Percentiles rank a stretch among this genome's conserved stretches.
phyloP scores from a whole-genome alignment of 1,284 basidiomycete species.

The Veloboletus limbatus region DNA sequence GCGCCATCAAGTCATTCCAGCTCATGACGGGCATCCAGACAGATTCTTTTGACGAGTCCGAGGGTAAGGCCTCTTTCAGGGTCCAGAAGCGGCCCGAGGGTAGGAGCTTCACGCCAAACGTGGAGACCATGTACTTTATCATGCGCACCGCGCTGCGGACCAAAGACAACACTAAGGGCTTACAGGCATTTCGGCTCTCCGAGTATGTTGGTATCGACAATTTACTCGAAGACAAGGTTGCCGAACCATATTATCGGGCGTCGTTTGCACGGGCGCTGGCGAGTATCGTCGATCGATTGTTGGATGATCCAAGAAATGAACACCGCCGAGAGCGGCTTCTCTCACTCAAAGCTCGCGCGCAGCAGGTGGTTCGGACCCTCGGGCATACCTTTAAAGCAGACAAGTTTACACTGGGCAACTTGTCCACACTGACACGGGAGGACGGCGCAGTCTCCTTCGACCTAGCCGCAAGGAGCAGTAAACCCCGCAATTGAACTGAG shows the following conservation, averaged over 20 bases:
- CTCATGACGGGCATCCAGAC: conserved; percentile 62
- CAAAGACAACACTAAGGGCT: conserved; percentile 45
- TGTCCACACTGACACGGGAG: conserved; percentile 15
- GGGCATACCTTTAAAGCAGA: conserved; percentile 12
- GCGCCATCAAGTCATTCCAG: conserved; percentile 54
- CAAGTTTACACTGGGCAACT: conserved; percentile 17
- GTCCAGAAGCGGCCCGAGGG: conserved; percentile 41
- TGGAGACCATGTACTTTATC: conserved; percentile 50
- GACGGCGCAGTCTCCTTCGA: conserved; percentile 27
- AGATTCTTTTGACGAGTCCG: conserved; percentile 51
- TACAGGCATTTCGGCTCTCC: conserved; percentile 58
- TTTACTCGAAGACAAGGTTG: conserved; percentile 19
- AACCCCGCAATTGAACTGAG: conserved; percentile 24
- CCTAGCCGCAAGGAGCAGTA: conserved; percentile 27
- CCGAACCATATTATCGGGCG: conserved; percentile 25
- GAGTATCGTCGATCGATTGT: conserved; percentile 12
- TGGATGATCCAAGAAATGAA: conserved; percentile 19
- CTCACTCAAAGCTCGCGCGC: conserved; percentile 22
- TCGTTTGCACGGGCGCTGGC: conserved; percentile 29
- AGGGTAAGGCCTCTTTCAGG: conserved; percentile 32
- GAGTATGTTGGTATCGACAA: conserved; percentile 40
- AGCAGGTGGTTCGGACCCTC: conserved; percentile 12
- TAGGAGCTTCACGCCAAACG: conserved; percentile 43
- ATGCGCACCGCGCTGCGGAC: conserved; percentile 52
- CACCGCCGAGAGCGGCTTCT: conserved; percentile 19